A percentile compares a stretch with the other conserved stretches of the same genome.
Evolutionary conservation across 345 rosid genomes (phyloP).

Genomic region (Eucalyptus decipiens): DNA sequence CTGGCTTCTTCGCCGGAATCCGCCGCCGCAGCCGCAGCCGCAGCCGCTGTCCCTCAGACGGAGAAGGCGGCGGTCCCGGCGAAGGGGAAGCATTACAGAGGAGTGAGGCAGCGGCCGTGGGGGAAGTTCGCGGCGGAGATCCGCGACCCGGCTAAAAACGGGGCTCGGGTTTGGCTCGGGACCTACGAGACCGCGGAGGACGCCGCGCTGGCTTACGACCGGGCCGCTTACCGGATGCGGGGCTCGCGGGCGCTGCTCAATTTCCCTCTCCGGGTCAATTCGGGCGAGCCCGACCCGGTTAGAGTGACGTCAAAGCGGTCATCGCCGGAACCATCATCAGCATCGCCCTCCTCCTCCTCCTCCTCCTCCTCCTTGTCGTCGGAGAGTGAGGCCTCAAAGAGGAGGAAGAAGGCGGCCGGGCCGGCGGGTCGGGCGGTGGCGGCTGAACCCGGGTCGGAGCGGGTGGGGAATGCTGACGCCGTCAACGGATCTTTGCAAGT

Average conservation of each 20-base stretch:
- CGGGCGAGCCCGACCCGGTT: slow-evolving; percentile 96
- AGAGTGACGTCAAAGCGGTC: slow-evolving; percentile 77
- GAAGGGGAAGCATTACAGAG: slow-evolving; percentile 82
- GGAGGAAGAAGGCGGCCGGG: slow-evolving; percentile 36
- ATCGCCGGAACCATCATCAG: slow-evolving; percentile 29
- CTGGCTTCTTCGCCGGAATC: neutral
- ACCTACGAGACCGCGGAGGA: slow-evolving; percentile 98
- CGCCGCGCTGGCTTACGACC: slow-evolving; percentile 93
- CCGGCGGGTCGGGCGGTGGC: neutral
- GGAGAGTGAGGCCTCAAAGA: slow-evolving; percentile 39
- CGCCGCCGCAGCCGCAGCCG: neutral
- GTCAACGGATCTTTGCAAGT: neutral
- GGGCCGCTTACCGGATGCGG: slow-evolving; percentile 93
- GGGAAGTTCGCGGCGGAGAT: slow-evolving; percentile 99
- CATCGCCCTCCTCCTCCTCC: neutral
- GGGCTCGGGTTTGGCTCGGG: slow-evolving; percentile 97
- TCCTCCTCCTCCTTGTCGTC: slow-evolving; percentile 24
- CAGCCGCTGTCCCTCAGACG: neutral
- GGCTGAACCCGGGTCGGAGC: slow-evolving; percentile 7
- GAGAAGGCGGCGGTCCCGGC: slow-evolving; percentile 11
- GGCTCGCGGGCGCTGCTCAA: slow-evolving; percentile 90
- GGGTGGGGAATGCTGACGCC: neutral
- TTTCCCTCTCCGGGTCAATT: slow-evolving; percentile 81
- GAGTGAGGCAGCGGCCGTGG: slow-evolving; percentile 98
- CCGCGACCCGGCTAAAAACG: slow-evolving; percentile 94